phyloP scores from a whole-genome alignment of 371 early-diverging fungal genomes.

The Mucor irregularis region DNA sequence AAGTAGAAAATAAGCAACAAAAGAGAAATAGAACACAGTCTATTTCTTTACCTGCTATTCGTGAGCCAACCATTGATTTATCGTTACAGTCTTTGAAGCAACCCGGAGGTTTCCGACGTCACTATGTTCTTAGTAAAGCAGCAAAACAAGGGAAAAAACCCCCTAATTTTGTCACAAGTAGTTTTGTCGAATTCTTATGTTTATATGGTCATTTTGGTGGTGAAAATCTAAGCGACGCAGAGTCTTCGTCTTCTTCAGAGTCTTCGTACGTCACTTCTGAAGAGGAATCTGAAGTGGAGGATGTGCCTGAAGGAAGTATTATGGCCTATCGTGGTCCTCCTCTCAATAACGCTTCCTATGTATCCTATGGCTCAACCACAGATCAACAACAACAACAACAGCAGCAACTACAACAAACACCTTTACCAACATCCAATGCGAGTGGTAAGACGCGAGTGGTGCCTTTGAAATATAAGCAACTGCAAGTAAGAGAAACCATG shows the following conservation, averaged over 20 bases:
- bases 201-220: slow-evolving; percentile 96
- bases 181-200: slow-evolving; percentile 93
- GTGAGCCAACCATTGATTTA: slow-evolving; percentile 37
- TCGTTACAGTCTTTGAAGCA: slow-evolving; percentile 50
- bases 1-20: slow-evolving; percentile 62
- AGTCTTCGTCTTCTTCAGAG: slow-evolving; percentile 62
- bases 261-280: slow-evolving; percentile 20
- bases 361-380: slow-evolving; percentile 16
- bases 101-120: slow-evolving; percentile 91
- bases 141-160: slow-evolving; percentile 64
- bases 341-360: slow-evolving; percentile 29
- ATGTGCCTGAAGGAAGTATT: slow-evolving; percentile 33
- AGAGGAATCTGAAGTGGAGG: slow-evolving; percentile 12
- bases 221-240: slow-evolving; percentile 84
- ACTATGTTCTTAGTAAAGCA: slow-evolving; percentile 78
- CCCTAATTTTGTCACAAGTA: slow-evolving; percentile 76
- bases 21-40: slow-evolving; percentile 56
- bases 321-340: slow-evolving; percentile 34
- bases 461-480: slow-evolving; percentile 37
- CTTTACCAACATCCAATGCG: slow-evolving; percentile 1
- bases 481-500: slow-evolving; percentile 49
- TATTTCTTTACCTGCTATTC: slow-evolving; percentile 52
- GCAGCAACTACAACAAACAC: slow-evolving; percentile 1
- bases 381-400: neutral
- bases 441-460: slow-evolving; percentile 8